phyloP scores from a whole-genome alignment of 2,329 filamentous ascomycete genomes.

The Ophiosphaerella korrae region DNA sequence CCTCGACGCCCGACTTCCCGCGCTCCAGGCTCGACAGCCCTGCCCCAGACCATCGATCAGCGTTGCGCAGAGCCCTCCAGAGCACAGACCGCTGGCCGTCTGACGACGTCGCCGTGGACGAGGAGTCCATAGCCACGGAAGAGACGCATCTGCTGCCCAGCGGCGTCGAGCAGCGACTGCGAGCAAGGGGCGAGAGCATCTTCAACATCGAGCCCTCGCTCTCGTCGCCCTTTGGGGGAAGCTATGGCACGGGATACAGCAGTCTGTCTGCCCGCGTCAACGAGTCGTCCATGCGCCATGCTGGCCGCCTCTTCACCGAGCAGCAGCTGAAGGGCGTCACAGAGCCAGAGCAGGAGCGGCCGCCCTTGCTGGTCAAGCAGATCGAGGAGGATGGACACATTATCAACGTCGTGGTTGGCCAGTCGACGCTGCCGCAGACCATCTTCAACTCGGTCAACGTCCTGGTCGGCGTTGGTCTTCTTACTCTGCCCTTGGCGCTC shows the following conservation, averaged over 20 bases:
- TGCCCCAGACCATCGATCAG: conserved; percentile 48
- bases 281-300: conserved; percentile 61
- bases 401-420: conserved; percentile 82
- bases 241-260: conserved; percentile 69
- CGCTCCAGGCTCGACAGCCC: conserved; percentile 35
- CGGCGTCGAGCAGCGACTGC: conserved; percentile 33
- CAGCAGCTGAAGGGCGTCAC: conserved; percentile 51
- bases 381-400: conserved; percentile 84
- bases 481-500: conserved; percentile 86
- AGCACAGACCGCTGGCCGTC: conserved; percentile 43
- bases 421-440: conserved; percentile 94
- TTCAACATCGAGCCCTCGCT: conserved; percentile 60
- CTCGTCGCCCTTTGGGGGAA: conserved; percentile 72
- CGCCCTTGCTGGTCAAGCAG: conserved; percentile 84
- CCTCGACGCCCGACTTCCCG: conserved; percentile 40
- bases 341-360: conserved; percentile 55
- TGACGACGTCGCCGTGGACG: conserved; percentile 46
- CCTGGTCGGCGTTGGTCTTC: conserved; percentile 84
- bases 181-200: conserved; percentile 50
- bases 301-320: conserved; percentile 56
- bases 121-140: conserved; percentile 40
- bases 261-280: conserved; percentile 63
- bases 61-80: conserved; percentile 49
- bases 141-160: conserved; percentile 36
- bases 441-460: conserved; percentile 97